Evolutionary conservation across 345 rosid species (phyloP).

Genomic region (Euclidium syriacum): DNA sequence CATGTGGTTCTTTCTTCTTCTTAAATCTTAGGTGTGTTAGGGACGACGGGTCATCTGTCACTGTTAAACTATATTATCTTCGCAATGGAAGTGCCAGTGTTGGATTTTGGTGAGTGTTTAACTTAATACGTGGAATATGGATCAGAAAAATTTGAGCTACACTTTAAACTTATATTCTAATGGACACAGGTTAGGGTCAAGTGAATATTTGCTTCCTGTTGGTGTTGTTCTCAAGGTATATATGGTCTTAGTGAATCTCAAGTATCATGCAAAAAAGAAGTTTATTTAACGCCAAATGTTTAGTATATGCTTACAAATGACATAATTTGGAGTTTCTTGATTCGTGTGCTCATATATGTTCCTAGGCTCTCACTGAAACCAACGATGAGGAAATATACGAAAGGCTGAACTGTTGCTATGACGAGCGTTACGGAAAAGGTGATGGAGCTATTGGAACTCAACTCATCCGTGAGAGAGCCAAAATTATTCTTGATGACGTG

Average conservation of each 20-base stretch:
- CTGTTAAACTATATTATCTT: constrained; percentile 78
- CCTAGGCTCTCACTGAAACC: constrained; percentile 73
- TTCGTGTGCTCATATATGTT: constrained; percentile 11
- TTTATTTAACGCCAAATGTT: background rate
- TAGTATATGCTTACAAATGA: background rate
- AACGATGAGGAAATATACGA: constrained; percentile 73
- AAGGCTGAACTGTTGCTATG: constrained; percentile 55
- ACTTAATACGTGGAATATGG: constrained; percentile 1
- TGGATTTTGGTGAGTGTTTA: constrained; percentile 85
- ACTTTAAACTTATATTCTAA: constrained; percentile 16
- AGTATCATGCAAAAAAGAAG: background rate
- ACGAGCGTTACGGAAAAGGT: constrained; percentile 43
- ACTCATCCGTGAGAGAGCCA: constrained; percentile 79
- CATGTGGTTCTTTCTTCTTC: constrained; percentile 1
- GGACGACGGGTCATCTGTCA: constrained; percentile 74
- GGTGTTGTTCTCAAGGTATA: constrained; percentile 94
- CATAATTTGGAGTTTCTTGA: background rate
- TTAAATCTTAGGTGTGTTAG: constrained; percentile 72
- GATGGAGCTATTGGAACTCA: constrained; percentile 85
- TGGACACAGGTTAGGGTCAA: constrained; percentile 66
- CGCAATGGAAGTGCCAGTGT: constrained; percentile 92
- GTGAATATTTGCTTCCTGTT: constrained; percentile 85
- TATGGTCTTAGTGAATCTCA: constrained; percentile 10
- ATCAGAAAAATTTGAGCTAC: constrained; percentile 23
- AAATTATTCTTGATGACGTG: constrained; percentile 84